Evolutionary conservation across 192 early-diverging fungal genomes (phyloP).

Genomic region (Linnemannia schmuckeri): DNA sequence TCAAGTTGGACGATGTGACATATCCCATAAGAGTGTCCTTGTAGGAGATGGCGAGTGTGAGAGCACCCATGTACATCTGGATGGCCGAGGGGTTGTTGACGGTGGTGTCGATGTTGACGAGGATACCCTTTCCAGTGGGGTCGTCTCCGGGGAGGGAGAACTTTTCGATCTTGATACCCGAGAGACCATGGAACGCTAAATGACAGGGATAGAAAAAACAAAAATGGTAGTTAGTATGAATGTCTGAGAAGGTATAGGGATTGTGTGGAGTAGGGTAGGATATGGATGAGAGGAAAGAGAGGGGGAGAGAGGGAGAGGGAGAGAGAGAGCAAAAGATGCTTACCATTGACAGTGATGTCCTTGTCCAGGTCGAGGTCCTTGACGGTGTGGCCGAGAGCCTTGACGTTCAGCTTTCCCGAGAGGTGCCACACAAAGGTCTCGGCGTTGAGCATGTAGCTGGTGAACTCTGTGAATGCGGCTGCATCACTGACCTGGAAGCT

Average conservation of each 20-base stretch:
- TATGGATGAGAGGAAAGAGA: no score
- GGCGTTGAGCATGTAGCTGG: slow-evolving; percentile 62
- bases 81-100: slow-evolving; percentile 64
- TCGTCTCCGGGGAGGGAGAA: slow-evolving; percentile 66
- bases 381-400: slow-evolving; percentile 57
- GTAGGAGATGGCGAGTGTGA: no score
- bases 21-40: slow-evolving; percentile 58
- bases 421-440: slow-evolving; percentile 63
- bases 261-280: no score
- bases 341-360: slow-evolving; percentile 61
- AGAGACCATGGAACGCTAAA: slow-evolving; percentile 59
- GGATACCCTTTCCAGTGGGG: slow-evolving; percentile 65
- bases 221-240: no score
- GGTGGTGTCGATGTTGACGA: slow-evolving; percentile 59
- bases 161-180: no score
- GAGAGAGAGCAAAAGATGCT: slow-evolving; percentile 6
- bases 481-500: slow-evolving; percentile 57
- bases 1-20: slow-evolving; percentile 56
- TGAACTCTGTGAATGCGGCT: slow-evolving; percentile 58
- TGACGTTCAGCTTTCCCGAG: slow-evolving; percentile 57
- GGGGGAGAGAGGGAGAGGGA: neutral
- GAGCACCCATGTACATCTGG: no score
- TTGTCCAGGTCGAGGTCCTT: slow-evolving; percentile 63
- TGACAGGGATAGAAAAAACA: neutral
- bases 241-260: neutral